Percentiles rank a stretch among this genome's conserved stretches.
These are phyloP conservation scores for Eleusine coracana DNA, from an alignment of 176 grass and related monocot genomes.

Conservation along the genomic window DNA sequence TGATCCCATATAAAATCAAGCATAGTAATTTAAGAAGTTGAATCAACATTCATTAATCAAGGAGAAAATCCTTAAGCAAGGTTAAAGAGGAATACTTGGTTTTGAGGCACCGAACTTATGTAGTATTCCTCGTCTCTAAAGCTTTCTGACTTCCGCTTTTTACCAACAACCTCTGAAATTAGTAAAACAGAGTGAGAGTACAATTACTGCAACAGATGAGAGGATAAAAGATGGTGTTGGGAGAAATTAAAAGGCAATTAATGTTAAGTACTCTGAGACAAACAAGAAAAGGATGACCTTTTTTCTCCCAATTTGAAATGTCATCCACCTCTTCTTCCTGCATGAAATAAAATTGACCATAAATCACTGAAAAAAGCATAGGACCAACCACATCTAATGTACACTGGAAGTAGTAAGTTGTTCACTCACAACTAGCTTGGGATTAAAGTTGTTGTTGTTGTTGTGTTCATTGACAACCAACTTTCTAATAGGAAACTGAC, in stretches of 20 bases:
- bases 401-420: not conserved
- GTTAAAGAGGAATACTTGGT: constrained; percentile 59
- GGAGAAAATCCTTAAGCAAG: not conserved
- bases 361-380: constrained; percentile 39
- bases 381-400: not conserved
- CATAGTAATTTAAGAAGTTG: constrained; percentile 8
- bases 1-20: constrained; percentile 10
- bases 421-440: no score
- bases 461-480: not conserved
- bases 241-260: not conserved
- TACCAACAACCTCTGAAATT: constrained; percentile 76
- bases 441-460: no score
- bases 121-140: constrained; percentile 95
- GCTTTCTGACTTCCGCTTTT: constrained; percentile 69
- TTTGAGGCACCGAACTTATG: constrained; percentile 92
- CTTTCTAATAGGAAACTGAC: constrained; percentile 1
- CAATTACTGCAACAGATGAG: not conserved
- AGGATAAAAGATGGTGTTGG: not conserved
- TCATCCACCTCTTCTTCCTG: constrained; percentile 65
- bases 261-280: not conserved
- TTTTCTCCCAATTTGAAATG: constrained; percentile 69
- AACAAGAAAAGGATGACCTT: constrained; percentile 56
- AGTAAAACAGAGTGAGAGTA: not conserved
- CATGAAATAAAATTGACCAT: constrained; percentile 39
- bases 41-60: constrained; percentile 2